These are phyloP conservation scores for Boeremia exigua DNA, from an alignment of 2,329 filamentous ascomycete species.

Conservation along the genomic window DNA sequence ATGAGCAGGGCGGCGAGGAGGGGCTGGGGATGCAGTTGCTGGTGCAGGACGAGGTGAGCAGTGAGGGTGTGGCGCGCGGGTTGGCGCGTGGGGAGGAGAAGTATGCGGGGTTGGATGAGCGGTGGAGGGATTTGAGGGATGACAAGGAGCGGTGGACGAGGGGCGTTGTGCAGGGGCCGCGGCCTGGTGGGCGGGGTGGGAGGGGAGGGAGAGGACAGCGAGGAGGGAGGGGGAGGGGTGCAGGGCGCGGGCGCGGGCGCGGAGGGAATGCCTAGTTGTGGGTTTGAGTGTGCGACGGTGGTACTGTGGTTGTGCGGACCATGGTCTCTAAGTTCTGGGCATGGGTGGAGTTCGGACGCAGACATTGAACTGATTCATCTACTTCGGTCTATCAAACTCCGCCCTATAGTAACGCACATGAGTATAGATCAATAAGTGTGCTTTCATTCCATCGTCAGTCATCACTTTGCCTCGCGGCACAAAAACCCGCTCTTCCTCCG, in stretches of 20 bases:
- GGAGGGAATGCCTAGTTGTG: background rate
- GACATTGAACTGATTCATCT: conserved; percentile 11
- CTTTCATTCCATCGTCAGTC: conserved; percentile 20
- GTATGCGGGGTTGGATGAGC: conserved; percentile 42
- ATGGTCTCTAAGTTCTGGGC: no score
- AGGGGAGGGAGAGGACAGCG: conserved; percentile 24
- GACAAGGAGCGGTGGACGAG: conserved; percentile 31
- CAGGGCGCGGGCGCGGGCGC: background rate
- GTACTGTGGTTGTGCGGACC: background rate
- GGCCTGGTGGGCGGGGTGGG: conserved; percentile 15
- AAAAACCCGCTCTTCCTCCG: conserved; percentile 1
- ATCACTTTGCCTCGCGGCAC: conserved; percentile 7
- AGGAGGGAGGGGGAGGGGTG: background rate
- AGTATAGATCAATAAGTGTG: conserved; percentile 18
- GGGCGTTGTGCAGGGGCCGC: conserved; percentile 15
- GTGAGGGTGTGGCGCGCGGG: conserved; percentile 26
- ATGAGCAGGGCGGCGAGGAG: conserved; percentile 51
- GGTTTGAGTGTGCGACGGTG: background rate
- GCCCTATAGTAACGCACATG: conserved; percentile 16
- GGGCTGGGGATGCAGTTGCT: conserved; percentile 47
- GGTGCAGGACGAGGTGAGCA: conserved; percentile 47
- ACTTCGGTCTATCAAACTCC: conserved; percentile 14
- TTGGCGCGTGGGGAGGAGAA: conserved; percentile 16
- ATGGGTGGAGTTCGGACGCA: background rate
- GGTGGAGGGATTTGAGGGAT: conserved; percentile 47